A percentile compares a stretch with the other conserved stretches of the same genome.
These are phyloP conservation scores for Solanum hybrid DNA, from an alignment of 305 asterid species.

Conservation along the genomic window DNA sequence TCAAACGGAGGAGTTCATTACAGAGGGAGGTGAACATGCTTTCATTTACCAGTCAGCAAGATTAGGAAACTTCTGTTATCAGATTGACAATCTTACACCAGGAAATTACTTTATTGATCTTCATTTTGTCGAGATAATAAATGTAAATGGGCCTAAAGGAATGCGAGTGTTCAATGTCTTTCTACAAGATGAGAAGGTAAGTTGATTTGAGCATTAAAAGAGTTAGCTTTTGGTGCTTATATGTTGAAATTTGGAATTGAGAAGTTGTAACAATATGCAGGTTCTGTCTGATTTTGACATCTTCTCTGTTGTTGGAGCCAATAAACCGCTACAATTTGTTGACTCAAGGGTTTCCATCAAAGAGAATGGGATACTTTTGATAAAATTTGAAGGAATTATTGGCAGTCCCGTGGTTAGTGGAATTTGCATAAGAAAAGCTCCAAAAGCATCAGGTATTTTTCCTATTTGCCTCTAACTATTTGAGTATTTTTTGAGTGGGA, in stretches of 20 bases:
- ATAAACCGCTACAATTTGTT: constrained; percentile 78
- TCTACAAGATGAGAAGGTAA: constrained; percentile 88
- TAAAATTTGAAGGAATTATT: constrained; percentile 68
- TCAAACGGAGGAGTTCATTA: constrained; percentile 66
- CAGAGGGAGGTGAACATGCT: constrained; percentile 60
- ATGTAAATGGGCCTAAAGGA: constrained; percentile 82
- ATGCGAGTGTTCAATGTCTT: constrained; percentile 76
- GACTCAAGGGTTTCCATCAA: constrained; percentile 57
- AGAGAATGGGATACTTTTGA: constrained; percentile 46
- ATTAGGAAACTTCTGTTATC: constrained; percentile 63
- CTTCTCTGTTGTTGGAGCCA: constrained; percentile 84
- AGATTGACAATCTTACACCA: constrained; percentile 45
- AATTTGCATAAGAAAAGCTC: constrained; percentile 62
- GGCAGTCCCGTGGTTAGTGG: constrained; percentile 93
- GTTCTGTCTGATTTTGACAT: constrained; percentile 78
- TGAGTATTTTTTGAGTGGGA: background rate
- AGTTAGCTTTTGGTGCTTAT: background rate
- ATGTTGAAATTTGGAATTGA: background rate
- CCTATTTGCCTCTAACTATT: background rate
- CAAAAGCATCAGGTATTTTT: constrained; percentile 39
- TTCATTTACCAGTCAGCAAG: constrained; percentile 77
- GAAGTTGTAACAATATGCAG: constrained; percentile 29
- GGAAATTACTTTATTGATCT: constrained; percentile 78
- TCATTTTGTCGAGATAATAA: constrained; percentile 86
- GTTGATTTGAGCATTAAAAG: constrained; percentile 9